phyloP scores from a whole-genome alignment of 176 grass and related monocot genomes.

The Panicum miliaceum region DNA sequence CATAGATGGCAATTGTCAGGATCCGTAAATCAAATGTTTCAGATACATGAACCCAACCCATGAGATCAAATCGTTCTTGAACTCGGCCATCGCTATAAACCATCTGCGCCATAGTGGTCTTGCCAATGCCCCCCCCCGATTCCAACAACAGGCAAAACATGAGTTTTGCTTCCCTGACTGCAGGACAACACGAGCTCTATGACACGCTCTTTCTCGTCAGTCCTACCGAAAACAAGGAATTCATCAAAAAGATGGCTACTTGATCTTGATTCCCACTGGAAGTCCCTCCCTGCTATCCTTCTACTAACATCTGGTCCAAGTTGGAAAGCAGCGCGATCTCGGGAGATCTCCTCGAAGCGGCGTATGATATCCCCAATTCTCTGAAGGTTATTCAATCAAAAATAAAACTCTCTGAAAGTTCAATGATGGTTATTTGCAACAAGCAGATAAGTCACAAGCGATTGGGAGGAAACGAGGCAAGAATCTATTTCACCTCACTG shows the following conservation, averaged over 20 bases:
- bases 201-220: constrained; percentile 30
- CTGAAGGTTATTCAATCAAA: neutral
- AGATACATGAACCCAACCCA: constrained; percentile 52
- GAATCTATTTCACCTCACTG: neutral
- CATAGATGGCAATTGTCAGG: constrained; percentile 20
- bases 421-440: constrained; percentile 6
- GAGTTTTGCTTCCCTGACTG: neutral
- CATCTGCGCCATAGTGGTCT: constrained; percentile 58
- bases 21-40: constrained; percentile 44
- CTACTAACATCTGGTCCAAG: constrained; percentile 41
- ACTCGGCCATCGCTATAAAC: constrained; percentile 46
- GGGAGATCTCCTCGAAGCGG: constrained; percentile 42
- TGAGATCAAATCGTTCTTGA: constrained; percentile 26
- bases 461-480: neutral
- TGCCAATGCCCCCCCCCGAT: constrained; percentile 58
- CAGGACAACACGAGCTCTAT: constrained; percentile 9
- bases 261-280: neutral
- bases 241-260: constrained; percentile 47
- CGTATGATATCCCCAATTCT: constrained; percentile 34
- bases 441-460: neutral
- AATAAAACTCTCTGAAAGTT: no score
- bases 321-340: constrained; percentile 30
- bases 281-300: neutral
- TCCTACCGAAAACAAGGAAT: constrained; percentile 46
- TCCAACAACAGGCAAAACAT: constrained; percentile 51